These are phyloP conservation scores for Kurtzmaniella natalensis DNA, from an alignment of 1,139 yeast species.

Conservation along the genomic window DNA sequence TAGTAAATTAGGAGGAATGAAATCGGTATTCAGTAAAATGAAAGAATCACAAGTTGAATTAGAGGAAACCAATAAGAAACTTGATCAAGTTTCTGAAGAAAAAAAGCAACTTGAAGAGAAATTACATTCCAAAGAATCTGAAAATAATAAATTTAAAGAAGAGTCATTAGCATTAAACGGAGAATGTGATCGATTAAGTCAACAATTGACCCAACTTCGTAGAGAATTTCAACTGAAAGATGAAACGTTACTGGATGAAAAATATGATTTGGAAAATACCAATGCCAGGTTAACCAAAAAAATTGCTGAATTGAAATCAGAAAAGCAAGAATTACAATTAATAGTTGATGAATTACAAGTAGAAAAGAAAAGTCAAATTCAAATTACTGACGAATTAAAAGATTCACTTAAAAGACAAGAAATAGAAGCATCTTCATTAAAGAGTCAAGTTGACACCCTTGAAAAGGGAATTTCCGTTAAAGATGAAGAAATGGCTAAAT, in stretches of 20 bases:
- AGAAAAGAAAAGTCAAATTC: slow-evolving; percentile 37
- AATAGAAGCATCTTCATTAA: slow-evolving; percentile 11
- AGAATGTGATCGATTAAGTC: slow-evolving; percentile 63
- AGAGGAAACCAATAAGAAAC: slow-evolving; percentile 22
- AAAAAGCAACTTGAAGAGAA: slow-evolving; percentile 14
- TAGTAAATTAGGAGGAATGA: slow-evolving; percentile 76
- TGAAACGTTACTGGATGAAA: slow-evolving; percentile 41
- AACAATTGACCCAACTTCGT: slow-evolving; percentile 43
- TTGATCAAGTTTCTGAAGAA: slow-evolving; percentile 23
- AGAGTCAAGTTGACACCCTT: slow-evolving; percentile 1
- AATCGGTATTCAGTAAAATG: slow-evolving; percentile 69
- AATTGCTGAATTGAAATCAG: slow-evolving; percentile 36
- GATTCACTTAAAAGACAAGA: slow-evolving; percentile 25
- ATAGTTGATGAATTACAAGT: slow-evolving; percentile 45
- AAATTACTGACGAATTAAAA: slow-evolving; percentile 45
- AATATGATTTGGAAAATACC: slow-evolving; percentile 39
- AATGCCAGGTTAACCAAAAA: slow-evolving; percentile 29
- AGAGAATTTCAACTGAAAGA: slow-evolving; percentile 42
- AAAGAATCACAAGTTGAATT: slow-evolving; percentile 72
- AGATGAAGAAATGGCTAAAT: slow-evolving; percentile 10
- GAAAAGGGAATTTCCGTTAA: neutral
- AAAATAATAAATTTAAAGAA: slow-evolving; percentile 31
- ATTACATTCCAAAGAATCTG: slow-evolving; percentile 9
- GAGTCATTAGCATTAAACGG: slow-evolving; percentile 55
- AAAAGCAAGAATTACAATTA: slow-evolving; percentile 44